phyloP scores from a whole-genome alignment of 768 basidiomycete species.

The Royoungia palumana region DNA sequence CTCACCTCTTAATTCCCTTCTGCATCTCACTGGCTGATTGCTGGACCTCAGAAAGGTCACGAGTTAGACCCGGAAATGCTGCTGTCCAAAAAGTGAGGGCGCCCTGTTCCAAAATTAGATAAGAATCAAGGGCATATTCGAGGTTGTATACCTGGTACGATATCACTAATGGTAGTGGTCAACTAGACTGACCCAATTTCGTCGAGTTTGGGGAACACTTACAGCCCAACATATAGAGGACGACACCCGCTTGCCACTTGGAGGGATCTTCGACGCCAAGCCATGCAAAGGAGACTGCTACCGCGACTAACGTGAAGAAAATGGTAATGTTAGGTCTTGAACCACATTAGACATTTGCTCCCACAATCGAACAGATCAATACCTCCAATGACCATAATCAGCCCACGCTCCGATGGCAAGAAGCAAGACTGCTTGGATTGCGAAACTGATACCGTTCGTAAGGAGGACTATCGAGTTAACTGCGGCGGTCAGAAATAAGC shows the following conservation, averaged over 20 bases:
- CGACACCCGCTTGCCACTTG: constrained; percentile 60
- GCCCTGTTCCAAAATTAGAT: constrained; percentile 37
- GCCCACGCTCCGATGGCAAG: constrained; percentile 74
- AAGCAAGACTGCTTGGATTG: constrained; percentile 66
- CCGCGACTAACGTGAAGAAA: constrained; percentile 62
- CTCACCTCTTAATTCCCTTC: constrained; percentile 47
- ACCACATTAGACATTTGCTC: constrained; percentile 1
- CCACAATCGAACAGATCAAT: not conserved
- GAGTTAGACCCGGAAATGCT: constrained; percentile 73
- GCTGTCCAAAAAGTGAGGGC: constrained; percentile 81
- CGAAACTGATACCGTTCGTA: constrained; percentile 78
- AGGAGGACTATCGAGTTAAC: constrained; percentile 77
- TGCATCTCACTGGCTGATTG: constrained; percentile 42
- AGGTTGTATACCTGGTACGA: constrained; percentile 55
- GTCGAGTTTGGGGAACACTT: constrained; percentile 22
- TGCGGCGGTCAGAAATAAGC: constrained; percentile 22
- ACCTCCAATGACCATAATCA: constrained; percentile 82
- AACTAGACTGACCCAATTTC: not conserved
- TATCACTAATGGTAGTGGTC: constrained; percentile 44
- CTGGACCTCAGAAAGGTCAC: constrained; percentile 67
- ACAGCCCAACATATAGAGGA: constrained; percentile 64
- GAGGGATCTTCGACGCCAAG: constrained; percentile 65
- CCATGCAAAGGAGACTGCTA: constrained; percentile 75
- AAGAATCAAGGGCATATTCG: not conserved
- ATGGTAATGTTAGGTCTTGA: constrained; percentile 72